Conservation (phyloP, 2,329 filamentous ascomycete species). For the Colletotrichum simmondsii region DNA sequence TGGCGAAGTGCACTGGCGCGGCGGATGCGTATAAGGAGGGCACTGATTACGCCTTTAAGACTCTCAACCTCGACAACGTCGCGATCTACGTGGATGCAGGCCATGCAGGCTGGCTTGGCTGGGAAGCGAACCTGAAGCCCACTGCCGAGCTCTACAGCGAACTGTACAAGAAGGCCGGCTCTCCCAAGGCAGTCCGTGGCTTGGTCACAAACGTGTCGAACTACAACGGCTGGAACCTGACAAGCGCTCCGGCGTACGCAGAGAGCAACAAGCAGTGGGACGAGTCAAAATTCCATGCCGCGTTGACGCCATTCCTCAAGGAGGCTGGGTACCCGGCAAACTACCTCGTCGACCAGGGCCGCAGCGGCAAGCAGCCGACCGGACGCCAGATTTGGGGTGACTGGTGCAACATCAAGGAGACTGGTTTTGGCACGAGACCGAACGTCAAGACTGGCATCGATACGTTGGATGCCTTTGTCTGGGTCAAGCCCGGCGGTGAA, state of each 20-base stretch:
- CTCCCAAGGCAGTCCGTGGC: slow-evolving; percentile 47
- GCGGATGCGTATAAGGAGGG: slow-evolving; percentile 42
- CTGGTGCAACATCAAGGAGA: slow-evolving; percentile 68
- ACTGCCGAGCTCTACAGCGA: slow-evolving; percentile 42
- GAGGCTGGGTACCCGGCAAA: slow-evolving; percentile 34
- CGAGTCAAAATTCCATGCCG: slow-evolving; percentile 35
- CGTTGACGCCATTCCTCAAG: slow-evolving; percentile 31
- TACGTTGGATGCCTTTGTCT: slow-evolving; percentile 67
- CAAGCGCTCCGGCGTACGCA: slow-evolving; percentile 40
- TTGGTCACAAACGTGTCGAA: slow-evolving; percentile 49
- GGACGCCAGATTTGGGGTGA: slow-evolving; percentile 64
- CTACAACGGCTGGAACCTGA: slow-evolving; percentile 43
- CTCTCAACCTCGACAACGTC: slow-evolving; percentile 48
- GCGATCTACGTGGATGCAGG: slow-evolving; percentile 50
- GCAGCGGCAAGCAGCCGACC: slow-evolving; percentile 56
- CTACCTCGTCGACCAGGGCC: slow-evolving; percentile 35
- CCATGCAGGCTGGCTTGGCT: slow-evolving; percentile 52
- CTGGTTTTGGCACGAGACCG: slow-evolving; percentile 65
- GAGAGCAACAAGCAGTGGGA: slow-evolving; percentile 30
- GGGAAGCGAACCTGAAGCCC: slow-evolving; percentile 42
- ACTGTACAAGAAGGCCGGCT: slow-evolving; percentile 46
- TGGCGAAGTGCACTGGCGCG: slow-evolving; percentile 43
- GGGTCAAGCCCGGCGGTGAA: slow-evolving; percentile 67
- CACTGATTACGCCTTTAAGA: slow-evolving; percentile 46
- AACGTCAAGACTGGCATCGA: slow-evolving; percentile 61